Evolutionary conservation across 2,329 filamentous ascomycete species (phyloP).

Genomic region (Aspergillus arachidicola): DNA sequence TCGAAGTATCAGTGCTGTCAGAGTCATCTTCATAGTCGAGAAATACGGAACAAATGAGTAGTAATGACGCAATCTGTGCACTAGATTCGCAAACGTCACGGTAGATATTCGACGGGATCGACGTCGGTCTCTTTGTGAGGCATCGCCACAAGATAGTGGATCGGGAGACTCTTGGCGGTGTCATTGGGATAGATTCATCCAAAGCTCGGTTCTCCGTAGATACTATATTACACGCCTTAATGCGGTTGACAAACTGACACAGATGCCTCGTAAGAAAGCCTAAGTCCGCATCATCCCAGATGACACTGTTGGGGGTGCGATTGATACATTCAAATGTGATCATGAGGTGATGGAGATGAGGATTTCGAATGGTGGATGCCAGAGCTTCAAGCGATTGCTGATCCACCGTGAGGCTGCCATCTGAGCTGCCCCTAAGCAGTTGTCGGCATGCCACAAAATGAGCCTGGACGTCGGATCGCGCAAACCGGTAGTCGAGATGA

Average conservation of each 20-base stretch:
- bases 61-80: neutral
- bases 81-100: neutral
- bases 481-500: conserved; percentile 6
- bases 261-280: neutral
- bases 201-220: neutral
- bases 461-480: neutral
- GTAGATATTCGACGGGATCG: conserved; percentile 5
- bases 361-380: neutral
- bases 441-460: conserved; percentile 3
- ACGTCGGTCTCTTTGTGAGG: neutral
- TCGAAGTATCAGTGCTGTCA: neutral
- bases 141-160: neutral
- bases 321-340: conserved; percentile 2
- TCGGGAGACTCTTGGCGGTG: neutral
- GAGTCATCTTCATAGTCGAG: neutral
- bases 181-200: neutral
- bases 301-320: neutral
- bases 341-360: conserved; percentile 5
- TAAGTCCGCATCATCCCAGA: conserved; percentile 2
- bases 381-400: neutral
- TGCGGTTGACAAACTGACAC: neutral
- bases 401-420: no score
- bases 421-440: neutral
- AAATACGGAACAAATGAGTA: neutral
- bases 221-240: neutral